Evolutionary conservation across 176 grass and related monocot genomes (phyloP).

Genomic region (Coix lacrymajobi): DNA sequence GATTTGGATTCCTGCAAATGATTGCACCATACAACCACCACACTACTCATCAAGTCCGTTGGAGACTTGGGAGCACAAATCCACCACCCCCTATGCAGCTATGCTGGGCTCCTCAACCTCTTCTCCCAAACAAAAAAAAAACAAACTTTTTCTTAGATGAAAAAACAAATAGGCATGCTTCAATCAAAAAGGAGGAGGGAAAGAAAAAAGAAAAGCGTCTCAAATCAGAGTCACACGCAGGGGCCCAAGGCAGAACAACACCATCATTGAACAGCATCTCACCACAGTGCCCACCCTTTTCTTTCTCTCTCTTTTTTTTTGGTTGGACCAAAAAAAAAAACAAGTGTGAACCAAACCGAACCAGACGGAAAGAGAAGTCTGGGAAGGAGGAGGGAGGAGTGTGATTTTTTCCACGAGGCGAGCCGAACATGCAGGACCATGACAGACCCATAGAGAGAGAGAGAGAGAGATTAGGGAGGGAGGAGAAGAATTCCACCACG

Average conservation of each 20-base stretch:
- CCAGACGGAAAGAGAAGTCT: not conserved
- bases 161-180: not conserved
- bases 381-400: not conserved
- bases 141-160: not conserved
- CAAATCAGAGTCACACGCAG: not conserved
- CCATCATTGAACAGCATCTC: slow-evolving; percentile 47
- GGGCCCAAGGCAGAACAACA: slow-evolving; percentile 8
- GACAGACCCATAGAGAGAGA: not conserved
- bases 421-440: slow-evolving; percentile 20
- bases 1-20: slow-evolving; percentile 50
- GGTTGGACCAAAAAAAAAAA: not conserved
- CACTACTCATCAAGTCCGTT: slow-evolving; percentile 13
- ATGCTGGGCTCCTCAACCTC: not conserved
- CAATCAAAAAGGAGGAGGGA: not conserved
- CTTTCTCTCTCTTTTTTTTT: not conserved
- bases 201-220: not conserved
- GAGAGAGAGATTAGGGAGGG: not conserved
- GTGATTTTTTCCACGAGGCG: slow-evolving; percentile 33
- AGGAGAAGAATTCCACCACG: slow-evolving; percentile 28
- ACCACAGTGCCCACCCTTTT: slow-evolving; percentile 25
- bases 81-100: too few relatives aligned
- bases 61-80: not conserved
- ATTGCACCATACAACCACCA: slow-evolving; percentile 33
- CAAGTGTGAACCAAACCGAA: slow-evolving; percentile 11
- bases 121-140: not conserved